Conservation (phyloP, 441 rosid species). For the Sinapis alba region DNA sequence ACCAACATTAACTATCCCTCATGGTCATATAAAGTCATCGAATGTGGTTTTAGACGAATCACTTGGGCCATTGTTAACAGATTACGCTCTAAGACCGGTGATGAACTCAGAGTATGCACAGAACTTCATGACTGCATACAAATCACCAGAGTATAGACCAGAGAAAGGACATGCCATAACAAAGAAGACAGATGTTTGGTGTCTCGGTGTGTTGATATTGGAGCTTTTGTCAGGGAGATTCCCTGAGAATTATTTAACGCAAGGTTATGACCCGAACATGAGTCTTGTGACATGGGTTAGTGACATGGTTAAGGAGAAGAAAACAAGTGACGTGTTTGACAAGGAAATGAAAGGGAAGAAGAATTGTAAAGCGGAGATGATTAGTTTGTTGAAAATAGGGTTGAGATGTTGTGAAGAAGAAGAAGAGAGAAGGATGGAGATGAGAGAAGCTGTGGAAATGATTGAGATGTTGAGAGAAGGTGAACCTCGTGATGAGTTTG, state of each 20-base stretch:
- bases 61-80: constrained; percentile 63
- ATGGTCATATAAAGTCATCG: constrained; percentile 88
- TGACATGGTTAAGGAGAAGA: constrained; percentile 53
- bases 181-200: constrained; percentile 72
- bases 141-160: constrained; percentile 68
- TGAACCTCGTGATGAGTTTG: constrained; percentile 34
- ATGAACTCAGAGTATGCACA: constrained; percentile 67
- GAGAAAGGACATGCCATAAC: constrained; percentile 41
- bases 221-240: constrained; percentile 72
- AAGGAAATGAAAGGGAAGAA: constrained; percentile 64
- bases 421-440: constrained; percentile 50
- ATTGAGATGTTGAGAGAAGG: constrained; percentile 53
- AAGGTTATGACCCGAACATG: constrained; percentile 42
- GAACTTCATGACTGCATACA: constrained; percentile 64
- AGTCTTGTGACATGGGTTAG: constrained; percentile 71
- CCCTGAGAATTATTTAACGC: constrained; percentile 64
- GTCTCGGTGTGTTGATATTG: constrained; percentile 70
- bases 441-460: constrained; percentile 52
- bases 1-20: constrained; percentile 59
- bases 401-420: constrained; percentile 78
- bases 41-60: constrained; percentile 64
- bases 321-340: constrained; percentile 63
- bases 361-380: constrained; percentile 59
- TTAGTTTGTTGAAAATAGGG: constrained; percentile 68
- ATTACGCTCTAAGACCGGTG: constrained; percentile 67